These are phyloP conservation scores for Silene latifolia DNA, from an alignment of 148 eudicot species.

Conservation along the genomic window DNA sequence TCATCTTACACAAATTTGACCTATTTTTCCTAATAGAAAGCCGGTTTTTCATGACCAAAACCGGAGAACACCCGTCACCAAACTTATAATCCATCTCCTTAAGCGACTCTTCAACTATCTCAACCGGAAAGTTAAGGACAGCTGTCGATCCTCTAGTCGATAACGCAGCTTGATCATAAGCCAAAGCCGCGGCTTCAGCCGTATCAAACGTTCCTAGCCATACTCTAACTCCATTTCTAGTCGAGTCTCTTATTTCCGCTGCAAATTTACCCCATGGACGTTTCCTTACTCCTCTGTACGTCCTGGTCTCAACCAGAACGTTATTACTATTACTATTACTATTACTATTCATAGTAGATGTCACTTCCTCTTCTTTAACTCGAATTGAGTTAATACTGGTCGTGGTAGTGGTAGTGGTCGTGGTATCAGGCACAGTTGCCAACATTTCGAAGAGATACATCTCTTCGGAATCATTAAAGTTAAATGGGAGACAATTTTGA, in stretches of 20 bases:
- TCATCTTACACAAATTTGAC: conserved; percentile 19
- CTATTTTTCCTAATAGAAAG: conserved; percentile 49
- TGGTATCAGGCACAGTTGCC: conserved; percentile 9
- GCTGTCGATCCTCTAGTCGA: conserved; percentile 54
- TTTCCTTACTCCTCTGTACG: conserved; percentile 59
- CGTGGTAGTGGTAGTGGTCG: not conserved
- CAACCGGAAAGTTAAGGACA: conserved; percentile 58
- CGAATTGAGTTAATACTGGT: conserved; percentile 13
- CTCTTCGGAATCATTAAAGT: conserved; percentile 60
- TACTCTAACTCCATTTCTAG: conserved; percentile 69
- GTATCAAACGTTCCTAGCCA: conserved; percentile 82
- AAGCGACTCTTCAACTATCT: conserved; percentile 51
- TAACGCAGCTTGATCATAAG: conserved; percentile 74
- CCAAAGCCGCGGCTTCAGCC: conserved; percentile 68
- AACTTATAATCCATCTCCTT: conserved; percentile 37
- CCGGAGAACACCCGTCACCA: conserved; percentile 57
- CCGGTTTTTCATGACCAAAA: conserved; percentile 55
- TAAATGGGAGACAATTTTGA: conserved; percentile 44
- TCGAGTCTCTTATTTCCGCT: conserved; percentile 76
- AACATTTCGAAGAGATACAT: conserved; percentile 58
- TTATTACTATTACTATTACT: not conserved
- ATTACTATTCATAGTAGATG: conserved; percentile 16
- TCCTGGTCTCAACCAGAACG: not conserved
- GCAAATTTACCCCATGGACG: conserved; percentile 86
- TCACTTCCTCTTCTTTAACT: conserved; percentile 43